These are phyloP conservation scores for Sparassis latifolia DNA, from an alignment of 1,284 basidiomycete genomes.

Conservation along the genomic window DNA sequence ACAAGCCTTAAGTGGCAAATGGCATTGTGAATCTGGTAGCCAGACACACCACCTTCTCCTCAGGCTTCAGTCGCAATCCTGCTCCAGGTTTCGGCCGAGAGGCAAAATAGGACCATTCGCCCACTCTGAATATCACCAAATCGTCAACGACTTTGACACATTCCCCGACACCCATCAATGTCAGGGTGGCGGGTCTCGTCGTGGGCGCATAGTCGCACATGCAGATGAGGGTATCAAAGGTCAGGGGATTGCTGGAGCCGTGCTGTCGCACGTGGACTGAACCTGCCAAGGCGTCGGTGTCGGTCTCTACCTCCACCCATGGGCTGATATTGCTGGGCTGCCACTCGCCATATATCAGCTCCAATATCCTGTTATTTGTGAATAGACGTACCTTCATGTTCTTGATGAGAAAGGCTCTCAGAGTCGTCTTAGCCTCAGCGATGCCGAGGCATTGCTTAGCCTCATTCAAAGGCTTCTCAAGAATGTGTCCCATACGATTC, in stretches of 20 bases:
- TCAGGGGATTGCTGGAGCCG: too few species aligned
- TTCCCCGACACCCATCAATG: neutral
- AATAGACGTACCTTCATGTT: neutral
- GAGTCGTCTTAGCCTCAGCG: neutral
- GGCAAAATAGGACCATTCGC: neutral
- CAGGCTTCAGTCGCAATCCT: neutral
- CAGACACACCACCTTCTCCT: neutral
- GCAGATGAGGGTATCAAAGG: neutral
- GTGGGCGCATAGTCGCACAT: neutral
- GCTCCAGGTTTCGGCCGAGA: neutral
- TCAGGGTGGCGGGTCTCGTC: neutral
- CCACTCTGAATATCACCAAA: neutral
- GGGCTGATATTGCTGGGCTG: neutral
- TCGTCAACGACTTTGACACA: neutral
- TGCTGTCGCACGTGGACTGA: neutral
- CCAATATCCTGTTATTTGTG: neutral
- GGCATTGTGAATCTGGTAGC: neutral
- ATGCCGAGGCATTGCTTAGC: neutral
- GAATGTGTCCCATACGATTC: too few species aligned
- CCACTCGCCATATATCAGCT: neutral
- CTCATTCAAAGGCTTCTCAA: neutral
- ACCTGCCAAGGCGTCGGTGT: neutral
- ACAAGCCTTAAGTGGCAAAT: neutral
- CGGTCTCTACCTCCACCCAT: neutral
- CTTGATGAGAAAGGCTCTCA: neutral